These are phyloP conservation scores for Phytophthora idaei DNA, from an alignment of 352 stramenopile genomes.

Conservation along the genomic window DNA sequence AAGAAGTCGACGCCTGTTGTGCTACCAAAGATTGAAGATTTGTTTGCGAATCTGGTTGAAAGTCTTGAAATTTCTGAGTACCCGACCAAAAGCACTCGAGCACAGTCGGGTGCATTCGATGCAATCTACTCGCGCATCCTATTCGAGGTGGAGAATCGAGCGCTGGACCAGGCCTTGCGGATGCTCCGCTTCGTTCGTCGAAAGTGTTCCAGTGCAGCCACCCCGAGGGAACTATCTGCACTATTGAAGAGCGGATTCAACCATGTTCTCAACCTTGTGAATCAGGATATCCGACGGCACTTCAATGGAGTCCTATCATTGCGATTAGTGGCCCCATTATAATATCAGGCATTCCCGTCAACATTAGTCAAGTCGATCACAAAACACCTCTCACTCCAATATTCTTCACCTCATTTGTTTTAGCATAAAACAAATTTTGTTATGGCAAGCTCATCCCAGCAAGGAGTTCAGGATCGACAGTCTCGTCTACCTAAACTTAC, in stretches of 20 bases:
- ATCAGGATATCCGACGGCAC: conserved; percentile 50
- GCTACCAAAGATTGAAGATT: conserved; percentile 59
- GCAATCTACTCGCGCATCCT: conserved; percentile 78
- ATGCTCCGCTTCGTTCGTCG: conserved; percentile 80
- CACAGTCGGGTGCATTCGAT: conserved; percentile 54
- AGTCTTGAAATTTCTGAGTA: conserved; percentile 19
- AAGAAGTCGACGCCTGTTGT: conserved; percentile 4
- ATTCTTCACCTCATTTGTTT: too few species aligned
- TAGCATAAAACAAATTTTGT: too few species aligned
- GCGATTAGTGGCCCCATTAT: conserved; percentile 47
- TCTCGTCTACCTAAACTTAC: too few species aligned
- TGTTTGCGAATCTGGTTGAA: conserved; percentile 46
- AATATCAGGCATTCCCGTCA: neutral
- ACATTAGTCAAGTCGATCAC: too few species aligned
- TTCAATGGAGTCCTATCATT: conserved; percentile 55
- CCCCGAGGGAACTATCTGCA: neutral
- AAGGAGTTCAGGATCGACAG: too few species aligned
- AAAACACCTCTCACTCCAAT: too few species aligned
- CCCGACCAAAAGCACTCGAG: neutral
- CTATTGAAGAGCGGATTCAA: conserved; percentile 55
- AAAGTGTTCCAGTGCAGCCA: conserved; percentile 47
- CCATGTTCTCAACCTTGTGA: conserved; percentile 64
- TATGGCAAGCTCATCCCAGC: too few species aligned
- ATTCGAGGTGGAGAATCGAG: conserved; percentile 64
- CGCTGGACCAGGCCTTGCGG: conserved; percentile 58